phyloP scores from a whole-genome alignment of 805 yeast genomes.

The Kuraishia floccosa region DNA sequence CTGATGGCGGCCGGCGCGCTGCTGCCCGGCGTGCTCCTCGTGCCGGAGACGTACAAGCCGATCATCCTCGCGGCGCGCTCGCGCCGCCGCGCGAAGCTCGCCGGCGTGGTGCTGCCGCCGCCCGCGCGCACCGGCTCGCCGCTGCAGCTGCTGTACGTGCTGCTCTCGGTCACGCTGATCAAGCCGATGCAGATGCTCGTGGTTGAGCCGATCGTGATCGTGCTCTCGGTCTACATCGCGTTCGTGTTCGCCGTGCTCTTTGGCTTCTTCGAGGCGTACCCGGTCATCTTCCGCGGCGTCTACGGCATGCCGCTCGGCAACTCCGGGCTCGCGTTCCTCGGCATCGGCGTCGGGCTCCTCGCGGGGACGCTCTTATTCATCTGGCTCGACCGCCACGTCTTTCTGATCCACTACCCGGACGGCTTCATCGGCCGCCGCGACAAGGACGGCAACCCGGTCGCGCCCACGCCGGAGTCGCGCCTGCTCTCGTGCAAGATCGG shows the following conservation, averaged over 20 bases:
- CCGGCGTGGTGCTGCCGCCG: conserved; percentile 39
- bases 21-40: conserved; percentile 28
- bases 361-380: conserved; percentile 42
- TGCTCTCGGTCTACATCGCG: conserved; percentile 59
- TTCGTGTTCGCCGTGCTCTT: conserved; percentile 69
- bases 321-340: conserved; percentile 61
- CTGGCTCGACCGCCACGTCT: conserved; percentile 32
- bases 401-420: conserved; percentile 47
- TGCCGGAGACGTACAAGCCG: conserved; percentile 70
- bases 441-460: conserved; percentile 39
- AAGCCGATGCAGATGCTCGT: conserved; percentile 61
- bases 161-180: conserved; percentile 38
- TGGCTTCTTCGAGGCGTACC: conserved; percentile 74
- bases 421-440: conserved; percentile 49
- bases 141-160: conserved; percentile 26
- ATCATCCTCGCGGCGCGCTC: too few relatives aligned
- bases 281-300: conserved; percentile 58
- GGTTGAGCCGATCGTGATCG: conserved; percentile 65
- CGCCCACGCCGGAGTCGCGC: conserved; percentile 51
- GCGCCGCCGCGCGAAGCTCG: conserved; percentile 44
- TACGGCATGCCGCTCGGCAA: conserved; percentile 49
- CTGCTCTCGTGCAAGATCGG: conserved; percentile 57
- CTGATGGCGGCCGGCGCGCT: conserved; percentile 56
- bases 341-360: conserved; percentile 59
- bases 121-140: conserved; percentile 18